Conservation (phyloP, 148 eudicot species). For the Agrostemma githago region DNA sequence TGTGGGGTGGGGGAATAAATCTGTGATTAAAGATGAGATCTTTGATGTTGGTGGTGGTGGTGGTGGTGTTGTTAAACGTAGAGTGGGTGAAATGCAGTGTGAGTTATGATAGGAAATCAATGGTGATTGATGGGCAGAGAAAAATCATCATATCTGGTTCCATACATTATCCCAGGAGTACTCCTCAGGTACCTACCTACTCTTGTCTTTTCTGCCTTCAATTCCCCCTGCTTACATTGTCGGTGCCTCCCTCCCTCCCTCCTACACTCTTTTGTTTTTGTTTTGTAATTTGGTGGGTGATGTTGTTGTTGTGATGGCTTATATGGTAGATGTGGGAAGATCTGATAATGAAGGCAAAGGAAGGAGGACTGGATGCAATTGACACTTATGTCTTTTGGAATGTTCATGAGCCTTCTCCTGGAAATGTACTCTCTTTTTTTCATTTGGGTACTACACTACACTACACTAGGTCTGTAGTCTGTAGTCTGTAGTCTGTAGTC, state of each 20-base stretch:
- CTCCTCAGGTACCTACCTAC: slow-evolving; percentile 54
- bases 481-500: too few relatives aligned
- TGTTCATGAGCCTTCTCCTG: slow-evolving; percentile 83
- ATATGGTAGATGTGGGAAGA: slow-evolving; percentile 82
- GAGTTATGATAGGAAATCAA: slow-evolving; percentile 57
- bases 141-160: slow-evolving; percentile 83
- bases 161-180: slow-evolving; percentile 87
- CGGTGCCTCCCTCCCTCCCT: not conserved
- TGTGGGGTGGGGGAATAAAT: not conserved
- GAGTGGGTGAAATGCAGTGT: slow-evolving; percentile 43
- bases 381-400: slow-evolving; percentile 93
- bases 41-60: slow-evolving; percentile 3
- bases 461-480: too few relatives aligned
- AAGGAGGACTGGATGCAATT: slow-evolving; percentile 78
- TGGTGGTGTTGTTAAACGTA: slow-evolving; percentile 4
- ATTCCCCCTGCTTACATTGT: not conserved
- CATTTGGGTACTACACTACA: too few relatives aligned
- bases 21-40: slow-evolving; percentile 13
- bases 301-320: not conserved
- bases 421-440: slow-evolving; percentile 44
- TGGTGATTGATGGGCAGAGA: slow-evolving; percentile 64
- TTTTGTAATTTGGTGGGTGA: not conserved
- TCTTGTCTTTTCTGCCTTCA: not conserved
- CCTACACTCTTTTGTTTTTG: not conserved
- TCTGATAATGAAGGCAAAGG: slow-evolving; percentile 80